phyloP scores from a whole-genome alignment of 2,329 filamentous ascomycete genomes.

The Calonectria hongkongensis region DNA sequence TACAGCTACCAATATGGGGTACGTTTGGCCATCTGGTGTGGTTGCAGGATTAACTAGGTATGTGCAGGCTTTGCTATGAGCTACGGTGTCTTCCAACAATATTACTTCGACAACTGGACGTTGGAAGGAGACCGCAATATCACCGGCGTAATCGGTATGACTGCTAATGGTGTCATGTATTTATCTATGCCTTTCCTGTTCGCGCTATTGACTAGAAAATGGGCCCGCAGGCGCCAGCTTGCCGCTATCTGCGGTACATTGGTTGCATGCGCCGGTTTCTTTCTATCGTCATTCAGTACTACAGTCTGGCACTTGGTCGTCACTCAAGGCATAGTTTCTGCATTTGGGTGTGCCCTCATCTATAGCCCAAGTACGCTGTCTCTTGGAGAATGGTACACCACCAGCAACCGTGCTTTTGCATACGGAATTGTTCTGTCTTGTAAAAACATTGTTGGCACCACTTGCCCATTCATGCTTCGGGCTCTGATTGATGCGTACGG shows the following conservation, averaged over 20 bases:
- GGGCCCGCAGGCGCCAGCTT: conserved; percentile 37
- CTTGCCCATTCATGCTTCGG: conserved; percentile 43
- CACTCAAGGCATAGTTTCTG: conserved; percentile 41
- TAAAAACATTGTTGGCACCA: conserved; percentile 43
- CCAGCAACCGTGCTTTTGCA: conserved; percentile 42
- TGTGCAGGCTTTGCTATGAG: conserved; percentile 43
- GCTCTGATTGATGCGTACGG: conserved; percentile 35
- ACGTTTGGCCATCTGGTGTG: not conserved
- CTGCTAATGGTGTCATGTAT: conserved; percentile 45
- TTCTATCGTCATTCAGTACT: conserved; percentile 40
- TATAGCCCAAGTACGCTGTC: conserved; percentile 44
- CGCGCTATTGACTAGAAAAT: conserved; percentile 41
- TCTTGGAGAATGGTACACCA: conserved; percentile 45
- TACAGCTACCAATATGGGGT: conserved; percentile 40
- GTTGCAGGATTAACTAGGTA: not conserved
- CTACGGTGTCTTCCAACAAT: conserved; percentile 48
- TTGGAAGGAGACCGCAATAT: conserved; percentile 33
- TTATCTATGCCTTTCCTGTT: conserved; percentile 47
- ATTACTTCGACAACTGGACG: conserved; percentile 39
- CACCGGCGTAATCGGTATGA: conserved; percentile 46
- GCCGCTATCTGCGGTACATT: conserved; percentile 38
- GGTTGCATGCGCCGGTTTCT: conserved; percentile 40
- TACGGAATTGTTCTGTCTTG: conserved; percentile 44
- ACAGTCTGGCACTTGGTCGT: conserved; percentile 42
- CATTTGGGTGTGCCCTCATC: conserved; percentile 42